Evolutionary conservation across 1,139 yeast genomes (phyloP), one percentile per base, ranked within the genome.

Genomic region (Geotrichum siamense): DNA sequence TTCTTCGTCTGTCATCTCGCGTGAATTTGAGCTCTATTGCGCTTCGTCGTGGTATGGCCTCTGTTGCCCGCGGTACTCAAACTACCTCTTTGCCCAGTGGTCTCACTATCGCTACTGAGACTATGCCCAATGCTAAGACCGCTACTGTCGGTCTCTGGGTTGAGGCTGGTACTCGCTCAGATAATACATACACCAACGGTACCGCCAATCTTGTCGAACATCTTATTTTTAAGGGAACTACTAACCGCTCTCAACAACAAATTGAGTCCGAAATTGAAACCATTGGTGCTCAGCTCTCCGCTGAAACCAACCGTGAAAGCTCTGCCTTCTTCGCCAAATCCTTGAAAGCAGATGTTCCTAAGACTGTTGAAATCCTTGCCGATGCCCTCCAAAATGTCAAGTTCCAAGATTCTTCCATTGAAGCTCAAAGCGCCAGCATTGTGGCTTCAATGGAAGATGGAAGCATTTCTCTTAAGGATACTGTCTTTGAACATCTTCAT

Each of bases 161-260:
- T 53, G 96, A 91, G 64, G 96, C 98, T 38, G 98, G 98, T 1
- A 87, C 97, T 1, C 74, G 98, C 51, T 96, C 97, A 1, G 98
- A 91, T 65, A 82, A 80, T 57, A 76, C 80, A 41, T 72, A 73
- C 59, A 75, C 75, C 59, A 86, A 87, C 57, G 98, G 98, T 38
- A 89, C 97, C 10, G 98, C 98, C 0, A 98, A 91, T 67, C 93
- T 91, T 61, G 69, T 91, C 48, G 98, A 91, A 64, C 98, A 91
- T 65, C 71, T 91, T 57, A 94, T 97, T 3, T 91, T 93, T 69
- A 91, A 91, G 67, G 98, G 98, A 28, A 91, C 98, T 16, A 67
- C 74, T 47, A 73, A 71, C 51, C 76, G 98, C 60, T 69, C 87
- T n/a, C 97, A 91, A 67, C 71, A 78, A 48, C 79, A 79, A 48